phyloP scores from a whole-genome alignment of 495 filamentous ascomycete genomes.

The Talaromyces wortmannii region DNA sequence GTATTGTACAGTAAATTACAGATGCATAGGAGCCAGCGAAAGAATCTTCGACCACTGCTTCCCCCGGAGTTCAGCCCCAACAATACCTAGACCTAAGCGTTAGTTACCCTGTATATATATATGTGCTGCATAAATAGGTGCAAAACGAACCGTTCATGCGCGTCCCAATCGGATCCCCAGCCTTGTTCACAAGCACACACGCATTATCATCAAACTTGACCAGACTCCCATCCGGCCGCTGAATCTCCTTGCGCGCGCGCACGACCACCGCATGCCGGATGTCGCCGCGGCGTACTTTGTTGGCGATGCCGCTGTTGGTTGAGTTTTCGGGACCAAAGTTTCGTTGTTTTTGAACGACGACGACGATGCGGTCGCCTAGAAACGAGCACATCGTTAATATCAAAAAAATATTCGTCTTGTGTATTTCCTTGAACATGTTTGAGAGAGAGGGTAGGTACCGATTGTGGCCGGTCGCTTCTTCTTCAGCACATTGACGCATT shows the following conservation, averaged over 20 bases:
- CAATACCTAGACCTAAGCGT: conserved; percentile 52
- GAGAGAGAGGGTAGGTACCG: conserved; percentile 50
- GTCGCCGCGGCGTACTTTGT: conserved; percentile 94
- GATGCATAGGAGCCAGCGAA: conserved; percentile 88
- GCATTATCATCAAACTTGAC: conserved; percentile 97
- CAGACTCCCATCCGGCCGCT: conserved; percentile 78
- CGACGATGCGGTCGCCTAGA: conserved; percentile 90
- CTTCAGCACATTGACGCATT: conserved; percentile 86
- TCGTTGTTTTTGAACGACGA: conserved; percentile 94
- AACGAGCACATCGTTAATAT: too few species aligned
- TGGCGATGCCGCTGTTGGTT: conserved; percentile 55
- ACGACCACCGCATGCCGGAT: conserved; percentile 96
- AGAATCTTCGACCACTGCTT: conserved; percentile 98
- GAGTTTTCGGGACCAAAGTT: conserved; percentile 60
- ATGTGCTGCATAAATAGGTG: neutral
- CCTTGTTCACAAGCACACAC: conserved; percentile 95
- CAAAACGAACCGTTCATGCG: conserved; percentile 68
- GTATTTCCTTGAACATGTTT: neutral
- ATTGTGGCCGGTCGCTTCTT: conserved; percentile 87
- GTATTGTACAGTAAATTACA: conserved; percentile 42
- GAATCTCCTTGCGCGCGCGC: conserved; percentile 78
- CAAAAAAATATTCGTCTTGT: neutral
- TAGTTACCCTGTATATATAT: too few species aligned
- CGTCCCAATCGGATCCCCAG: conserved; percentile 89
- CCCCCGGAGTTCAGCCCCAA: conserved; percentile 77